phyloP scores from a whole-genome alignment of 1,284 basidiomycete genomes.

The Naganishia sp. region DNA sequence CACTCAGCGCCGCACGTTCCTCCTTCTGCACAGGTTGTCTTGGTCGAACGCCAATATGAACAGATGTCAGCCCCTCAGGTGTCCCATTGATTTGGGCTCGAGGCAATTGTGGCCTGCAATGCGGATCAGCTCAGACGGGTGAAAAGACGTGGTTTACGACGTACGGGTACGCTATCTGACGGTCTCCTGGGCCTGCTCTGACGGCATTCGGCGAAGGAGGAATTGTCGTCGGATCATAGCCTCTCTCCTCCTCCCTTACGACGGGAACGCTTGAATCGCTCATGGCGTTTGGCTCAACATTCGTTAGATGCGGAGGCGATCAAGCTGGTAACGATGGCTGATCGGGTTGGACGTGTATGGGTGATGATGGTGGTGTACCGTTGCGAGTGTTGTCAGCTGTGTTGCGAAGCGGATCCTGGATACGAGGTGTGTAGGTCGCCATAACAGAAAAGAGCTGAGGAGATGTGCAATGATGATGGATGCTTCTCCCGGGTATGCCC shows the following conservation, averaged over 20 bases:
- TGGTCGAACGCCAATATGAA: constrained; percentile 28
- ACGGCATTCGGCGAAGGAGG: not conserved
- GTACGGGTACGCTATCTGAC: constrained; percentile 22
- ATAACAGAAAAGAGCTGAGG: too few species aligned
- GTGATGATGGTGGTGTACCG: too few species aligned
- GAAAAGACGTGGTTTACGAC: not conserved
- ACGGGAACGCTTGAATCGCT: too few species aligned
- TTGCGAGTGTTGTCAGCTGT: too few species aligned
- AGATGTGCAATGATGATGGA: too few species aligned
- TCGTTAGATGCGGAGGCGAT: too few species aligned
- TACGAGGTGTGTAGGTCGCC: too few species aligned
- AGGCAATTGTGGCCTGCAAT: constrained; percentile 13
- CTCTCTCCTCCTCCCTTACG: not conserved
- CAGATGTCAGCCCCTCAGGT: constrained; percentile 13
- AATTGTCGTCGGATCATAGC: constrained; percentile 12
- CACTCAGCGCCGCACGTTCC: not conserved
- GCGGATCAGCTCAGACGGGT: not conserved
- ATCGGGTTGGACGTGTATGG: too few species aligned
- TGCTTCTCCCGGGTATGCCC: too few species aligned
- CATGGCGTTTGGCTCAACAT: too few species aligned
- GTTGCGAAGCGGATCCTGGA: too few species aligned
- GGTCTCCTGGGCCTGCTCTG: constrained; percentile 7
- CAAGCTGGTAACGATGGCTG: too few species aligned
- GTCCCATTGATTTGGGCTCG: constrained; percentile 20
- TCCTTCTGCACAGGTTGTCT: not conserved